A percentile compares a stretch with the other conserved stretches of the same genome.
These are phyloP conservation scores for Rosa rugosa DNA, from an alignment of 306 rosid genomes.

Conservation along the genomic window DNA sequence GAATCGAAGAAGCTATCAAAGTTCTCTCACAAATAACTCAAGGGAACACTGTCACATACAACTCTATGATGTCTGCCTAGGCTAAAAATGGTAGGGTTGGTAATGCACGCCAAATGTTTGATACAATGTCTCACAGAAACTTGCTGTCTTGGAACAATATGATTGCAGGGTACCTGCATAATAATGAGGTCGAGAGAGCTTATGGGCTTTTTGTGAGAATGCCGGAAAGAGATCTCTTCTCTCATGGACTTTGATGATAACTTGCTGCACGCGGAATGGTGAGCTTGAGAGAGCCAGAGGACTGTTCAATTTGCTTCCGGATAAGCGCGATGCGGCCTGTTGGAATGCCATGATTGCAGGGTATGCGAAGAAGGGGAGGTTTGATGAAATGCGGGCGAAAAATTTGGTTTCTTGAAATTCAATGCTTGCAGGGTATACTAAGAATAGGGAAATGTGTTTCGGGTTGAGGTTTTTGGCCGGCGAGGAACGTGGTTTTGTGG, in stretches of 20 bases:
- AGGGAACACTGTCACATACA: conserved; percentile 73
- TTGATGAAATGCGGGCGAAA: conserved; percentile 64
- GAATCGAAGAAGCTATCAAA: conserved; percentile 58
- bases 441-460: conserved; percentile 60
- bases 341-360: conserved; percentile 83
- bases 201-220: conserved; percentile 50
- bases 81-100: conserved; percentile 61
- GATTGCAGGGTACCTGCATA: conserved; percentile 72
- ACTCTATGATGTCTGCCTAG: conserved; percentile 72
- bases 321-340: conserved; percentile 59
- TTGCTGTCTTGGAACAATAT: conserved; percentile 78
- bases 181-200: conserved; percentile 57
- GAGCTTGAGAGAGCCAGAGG: conserved; percentile 70
- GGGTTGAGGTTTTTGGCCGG: conserved; percentile 51
- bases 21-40: conserved; percentile 51
- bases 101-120: conserved; percentile 67
- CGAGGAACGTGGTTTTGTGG: conserved; percentile 76
- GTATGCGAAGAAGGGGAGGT: conserved; percentile 64
- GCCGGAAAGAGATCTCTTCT: conserved; percentile 56
- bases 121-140: conserved; percentile 59
- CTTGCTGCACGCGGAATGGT: conserved; percentile 62
- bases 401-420: conserved; percentile 78
- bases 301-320: conserved; percentile 58
- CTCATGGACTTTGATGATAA: conserved; percentile 80
- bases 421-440: conserved; percentile 69